These are phyloP conservation scores for Candida fluviatilis DNA, from an alignment of 805 yeast genomes.

Conservation along the genomic window DNA sequence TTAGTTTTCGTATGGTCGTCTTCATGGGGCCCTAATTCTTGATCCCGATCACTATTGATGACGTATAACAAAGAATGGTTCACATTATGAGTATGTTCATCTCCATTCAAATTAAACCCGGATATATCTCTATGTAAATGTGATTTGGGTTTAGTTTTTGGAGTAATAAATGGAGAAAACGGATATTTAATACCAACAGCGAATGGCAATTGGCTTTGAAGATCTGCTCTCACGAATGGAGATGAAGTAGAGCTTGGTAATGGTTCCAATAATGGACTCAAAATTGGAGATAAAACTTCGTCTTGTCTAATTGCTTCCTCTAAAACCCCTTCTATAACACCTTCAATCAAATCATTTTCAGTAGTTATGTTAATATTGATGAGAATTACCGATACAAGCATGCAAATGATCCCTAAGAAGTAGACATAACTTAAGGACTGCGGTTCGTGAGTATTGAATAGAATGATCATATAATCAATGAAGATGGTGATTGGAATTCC, in stretches of 20 bases:
- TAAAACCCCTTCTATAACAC: constrained; percentile 45
- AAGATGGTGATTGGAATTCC: constrained; percentile 51
- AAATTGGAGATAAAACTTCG: constrained; percentile 42
- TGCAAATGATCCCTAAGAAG: constrained; percentile 44
- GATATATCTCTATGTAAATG: constrained; percentile 8
- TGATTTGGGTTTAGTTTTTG: constrained; percentile 1
- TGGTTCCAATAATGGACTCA: constrained; percentile 39
- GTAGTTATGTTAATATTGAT: constrained; percentile 40
- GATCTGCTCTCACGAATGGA: constrained; percentile 5
- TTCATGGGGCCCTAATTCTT: not conserved
- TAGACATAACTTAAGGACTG: constrained; percentile 26
- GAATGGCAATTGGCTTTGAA: constrained; percentile 11
- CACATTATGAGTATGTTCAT: constrained; percentile 4
- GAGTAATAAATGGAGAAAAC: constrained; percentile 13
- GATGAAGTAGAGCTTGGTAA: constrained; percentile 4
- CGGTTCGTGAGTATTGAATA: constrained; percentile 12
- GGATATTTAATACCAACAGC: constrained; percentile 9
- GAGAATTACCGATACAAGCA: constrained; percentile 43
- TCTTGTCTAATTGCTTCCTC: constrained; percentile 46
- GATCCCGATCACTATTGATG: not conserved
- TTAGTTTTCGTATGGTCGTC: constrained; percentile 5
- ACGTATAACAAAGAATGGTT: constrained; percentile 4
- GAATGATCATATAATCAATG: constrained; percentile 39
- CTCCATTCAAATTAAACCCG: constrained; percentile 14
- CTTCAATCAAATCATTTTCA: constrained; percentile 43